These are phyloP conservation scores for Dendrobium chrysotoxum DNA, from an alignment of 106 monocot genomes.

Conservation along the genomic window DNA sequence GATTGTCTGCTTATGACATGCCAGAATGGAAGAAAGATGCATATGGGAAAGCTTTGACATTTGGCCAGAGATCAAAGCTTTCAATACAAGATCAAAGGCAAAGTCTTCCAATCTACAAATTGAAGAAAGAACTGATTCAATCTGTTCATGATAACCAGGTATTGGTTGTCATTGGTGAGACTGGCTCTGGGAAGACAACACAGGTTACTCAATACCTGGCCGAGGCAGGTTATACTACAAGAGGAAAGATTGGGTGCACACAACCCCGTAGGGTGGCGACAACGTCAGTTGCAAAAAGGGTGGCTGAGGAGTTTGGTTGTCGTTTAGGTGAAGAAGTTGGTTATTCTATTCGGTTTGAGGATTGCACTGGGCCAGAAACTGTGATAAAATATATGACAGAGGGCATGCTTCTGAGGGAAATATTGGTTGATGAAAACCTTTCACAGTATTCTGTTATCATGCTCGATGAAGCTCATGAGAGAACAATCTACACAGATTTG, in stretches of 20 bases:
- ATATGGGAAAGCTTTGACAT: conserved; percentile 86
- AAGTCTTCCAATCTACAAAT: conserved; percentile 86
- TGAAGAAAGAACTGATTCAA: conserved; percentile 92
- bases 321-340: conserved; percentile 90
- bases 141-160: conserved; percentile 93
- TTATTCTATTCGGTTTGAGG: conserved; percentile 95
- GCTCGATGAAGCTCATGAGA: conserved; percentile 98
- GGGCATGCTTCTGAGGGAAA: conserved; percentile 91
- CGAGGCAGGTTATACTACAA: conserved; percentile 86
- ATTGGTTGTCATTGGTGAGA: conserved; percentile 90
- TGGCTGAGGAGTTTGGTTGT: conserved; percentile 95
- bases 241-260: conserved; percentile 89
- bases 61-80: conserved; percentile 91
- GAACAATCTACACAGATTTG: conserved; percentile 87
- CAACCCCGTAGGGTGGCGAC: conserved; percentile 93
- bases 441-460: conserved; percentile 92
- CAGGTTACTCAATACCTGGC: conserved; percentile 95
- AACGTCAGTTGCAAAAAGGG: conserved; percentile 95
- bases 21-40: conserved; percentile 99
- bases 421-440: conserved; percentile 81
- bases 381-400: conserved; percentile 98
- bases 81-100: conserved; percentile 93
- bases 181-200: conserved; percentile 94
- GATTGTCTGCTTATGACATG: conserved; percentile 95
- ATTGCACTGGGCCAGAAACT: conserved; percentile 88